Evolutionary conservation across 2,329 filamentous ascomycete species (phyloP).

Genomic region (Leptographium lundbergii): DNA sequence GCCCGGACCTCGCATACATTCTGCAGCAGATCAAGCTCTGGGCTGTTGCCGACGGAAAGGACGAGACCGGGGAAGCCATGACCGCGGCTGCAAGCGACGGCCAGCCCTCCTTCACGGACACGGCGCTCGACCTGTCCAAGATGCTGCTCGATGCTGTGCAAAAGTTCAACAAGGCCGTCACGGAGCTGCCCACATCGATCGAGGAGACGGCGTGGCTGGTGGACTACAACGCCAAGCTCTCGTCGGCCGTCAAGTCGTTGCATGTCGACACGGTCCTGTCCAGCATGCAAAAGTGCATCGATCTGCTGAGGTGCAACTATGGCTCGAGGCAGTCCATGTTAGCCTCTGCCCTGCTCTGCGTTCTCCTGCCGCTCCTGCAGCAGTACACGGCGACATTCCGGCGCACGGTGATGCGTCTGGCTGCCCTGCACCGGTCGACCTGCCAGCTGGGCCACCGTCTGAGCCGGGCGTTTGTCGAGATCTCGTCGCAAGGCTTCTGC

Average conservation of each 20-base stretch:
- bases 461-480: constrained; percentile 62
- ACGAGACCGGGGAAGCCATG: constrained; percentile 7
- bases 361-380: constrained; percentile 56
- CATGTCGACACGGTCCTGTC: constrained; percentile 42
- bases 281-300: constrained; percentile 25
- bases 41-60: constrained; percentile 23
- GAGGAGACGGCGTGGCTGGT: constrained; percentile 54
- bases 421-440: constrained; percentile 54
- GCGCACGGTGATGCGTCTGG: constrained; percentile 43
- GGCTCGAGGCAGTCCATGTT: neutral
- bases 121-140: constrained; percentile 55
- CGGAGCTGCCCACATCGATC: constrained; percentile 40
- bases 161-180: constrained; percentile 46
- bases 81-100: constrained; percentile 12
- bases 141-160: constrained; percentile 70
- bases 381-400: constrained; percentile 56
- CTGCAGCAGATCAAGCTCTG: constrained; percentile 55
- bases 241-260: constrained; percentile 43
- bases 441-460: constrained; percentile 66
- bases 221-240: constrained; percentile 38
- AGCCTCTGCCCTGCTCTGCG: constrained; percentile 38
- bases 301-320: constrained; percentile 16
- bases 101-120: constrained; percentile 37
- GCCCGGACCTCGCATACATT: constrained; percentile 51
- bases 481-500: constrained; percentile 82